A percentile compares a stretch with the other conserved stretches of the same genome.
Evolutionary conservation across 1,284 basidiomycete species (phyloP).

Genomic region (Malassezia vespertilionis): DNA sequence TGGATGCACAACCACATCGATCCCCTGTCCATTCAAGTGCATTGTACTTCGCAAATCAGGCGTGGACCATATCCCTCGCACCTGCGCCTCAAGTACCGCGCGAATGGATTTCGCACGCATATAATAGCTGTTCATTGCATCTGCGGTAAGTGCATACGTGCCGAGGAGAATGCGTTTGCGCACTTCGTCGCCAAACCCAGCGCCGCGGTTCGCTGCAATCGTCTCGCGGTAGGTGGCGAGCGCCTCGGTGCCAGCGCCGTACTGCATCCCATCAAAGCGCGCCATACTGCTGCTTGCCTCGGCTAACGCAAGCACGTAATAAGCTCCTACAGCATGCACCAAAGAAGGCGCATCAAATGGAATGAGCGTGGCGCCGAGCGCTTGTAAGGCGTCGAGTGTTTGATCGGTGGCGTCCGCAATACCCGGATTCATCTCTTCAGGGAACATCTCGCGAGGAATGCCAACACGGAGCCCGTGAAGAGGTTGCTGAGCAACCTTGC

Average conservation of each 20-base stretch:
- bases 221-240: neutral
- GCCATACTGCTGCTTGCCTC: slow-evolving; percentile 90
- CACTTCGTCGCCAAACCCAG: slow-evolving; percentile 71
- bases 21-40: slow-evolving; percentile 47
- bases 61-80: slow-evolving; percentile 58
- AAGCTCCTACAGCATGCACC: slow-evolving; percentile 70
- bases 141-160: slow-evolving; percentile 79
- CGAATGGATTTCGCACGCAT: slow-evolving; percentile 78
- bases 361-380: slow-evolving; percentile 60
- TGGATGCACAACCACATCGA: slow-evolving; percentile 73
- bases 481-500: neutral
- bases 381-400: slow-evolving; percentile 53
- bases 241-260: slow-evolving; percentile 50
- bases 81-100: slow-evolving; percentile 62
- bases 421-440: slow-evolving; percentile 56
- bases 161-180: slow-evolving; percentile 79
- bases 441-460: slow-evolving; percentile 71
- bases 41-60: slow-evolving; percentile 52
- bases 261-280: slow-evolving; percentile 71
- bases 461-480: slow-evolving; percentile 56
- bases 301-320: slow-evolving; percentile 86
- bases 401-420: slow-evolving; percentile 5
- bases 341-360: slow-evolving; percentile 70
- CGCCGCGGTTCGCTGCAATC: slow-evolving; percentile 49
- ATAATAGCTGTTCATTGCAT: slow-evolving; percentile 92